These are phyloP conservation scores for Tetrahymena borealis DNA, from an alignment of 73 alveolate genomes.

Conservation along the genomic window DNA sequence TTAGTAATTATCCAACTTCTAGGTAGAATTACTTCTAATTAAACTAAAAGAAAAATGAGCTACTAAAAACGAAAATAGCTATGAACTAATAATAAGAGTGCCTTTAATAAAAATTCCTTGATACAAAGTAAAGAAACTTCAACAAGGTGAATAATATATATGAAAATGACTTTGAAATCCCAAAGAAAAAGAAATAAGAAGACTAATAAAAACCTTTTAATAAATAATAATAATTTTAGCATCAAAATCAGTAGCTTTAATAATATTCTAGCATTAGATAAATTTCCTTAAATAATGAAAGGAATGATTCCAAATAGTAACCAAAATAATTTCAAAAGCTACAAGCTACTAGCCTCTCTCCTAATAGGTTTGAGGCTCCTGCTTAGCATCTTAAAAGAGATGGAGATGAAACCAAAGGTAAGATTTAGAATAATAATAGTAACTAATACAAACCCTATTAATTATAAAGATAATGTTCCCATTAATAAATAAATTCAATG, in stretches of 20 bases:
- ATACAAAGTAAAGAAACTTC: not conserved
- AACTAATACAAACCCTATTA: not conserved
- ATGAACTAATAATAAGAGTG: not conserved
- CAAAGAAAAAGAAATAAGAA: not conserved
- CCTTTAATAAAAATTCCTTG: not conserved
- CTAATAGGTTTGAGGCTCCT: not conserved
- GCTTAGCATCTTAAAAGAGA: not conserved
- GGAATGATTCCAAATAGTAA: not conserved
- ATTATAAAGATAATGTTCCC: not conserved
- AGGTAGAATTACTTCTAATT: not conserved
- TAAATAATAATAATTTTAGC: not conserved
- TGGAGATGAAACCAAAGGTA: not conserved
- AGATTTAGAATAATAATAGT: not conserved
- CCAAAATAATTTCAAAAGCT: not conserved
- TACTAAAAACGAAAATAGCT: not conserved
- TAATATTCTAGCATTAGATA: not conserved
- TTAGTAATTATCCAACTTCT: no score
- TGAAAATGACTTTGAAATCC: not conserved
- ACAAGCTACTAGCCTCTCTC: not conserved
- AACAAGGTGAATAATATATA: not conserved
- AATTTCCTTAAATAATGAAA: not conserved
- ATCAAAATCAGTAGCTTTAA: not conserved
- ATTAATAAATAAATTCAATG: not conserved
- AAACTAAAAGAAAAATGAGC: not conserved
- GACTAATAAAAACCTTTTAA: not conserved